Percentiles rank a stretch among this genome's conserved stretches.
Evolutionary conservation across 2,329 filamentous ascomycete species (phyloP).

Genomic region (Acrodontium crateriforme): DNA sequence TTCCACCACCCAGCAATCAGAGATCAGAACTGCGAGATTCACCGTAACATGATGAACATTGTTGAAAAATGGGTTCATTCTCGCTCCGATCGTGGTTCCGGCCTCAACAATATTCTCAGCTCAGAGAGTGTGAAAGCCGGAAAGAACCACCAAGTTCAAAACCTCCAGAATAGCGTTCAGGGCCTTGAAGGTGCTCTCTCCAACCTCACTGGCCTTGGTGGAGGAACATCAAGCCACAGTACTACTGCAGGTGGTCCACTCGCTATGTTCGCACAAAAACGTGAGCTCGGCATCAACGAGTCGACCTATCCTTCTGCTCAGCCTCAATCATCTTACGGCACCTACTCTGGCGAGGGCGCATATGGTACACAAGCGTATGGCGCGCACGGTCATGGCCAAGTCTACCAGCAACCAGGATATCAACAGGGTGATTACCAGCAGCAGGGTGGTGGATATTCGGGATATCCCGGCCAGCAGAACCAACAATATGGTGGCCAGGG

Average conservation of each 20-base stretch:
- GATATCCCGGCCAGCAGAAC: too few species aligned
- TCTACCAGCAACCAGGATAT: too few species aligned
- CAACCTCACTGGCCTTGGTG: conserved; percentile 8
- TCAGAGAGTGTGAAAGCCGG: conserved; percentile 73
- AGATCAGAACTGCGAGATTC: conserved; percentile 62
- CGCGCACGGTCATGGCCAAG: too few species aligned
- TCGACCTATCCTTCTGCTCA: too few species aligned
- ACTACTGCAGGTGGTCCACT: conserved; percentile 16
- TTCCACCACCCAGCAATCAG: conserved; percentile 87
- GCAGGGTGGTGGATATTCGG: too few species aligned
- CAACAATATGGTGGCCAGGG: too few species aligned
- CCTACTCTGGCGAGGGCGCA: too few species aligned
- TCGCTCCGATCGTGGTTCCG: conserved; percentile 48
- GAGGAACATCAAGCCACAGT: conserved; percentile 13
- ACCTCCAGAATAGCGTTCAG: conserved; percentile 13
- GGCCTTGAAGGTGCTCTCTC: conserved; percentile 11
- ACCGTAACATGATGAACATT: conserved; percentile 76
- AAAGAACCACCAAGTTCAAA: conserved; percentile 51
- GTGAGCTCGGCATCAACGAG: too few species aligned
- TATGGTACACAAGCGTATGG: too few species aligned
- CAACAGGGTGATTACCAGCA: too few species aligned
- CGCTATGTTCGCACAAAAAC: conserved; percentile 12
- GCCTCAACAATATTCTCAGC: conserved; percentile 61
- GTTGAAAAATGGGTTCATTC: conserved; percentile 70
- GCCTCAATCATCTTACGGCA: too few species aligned